These are phyloP conservation scores for Chloris gayana DNA, from an alignment of 176 grass and related monocot genomes.

Conservation along the genomic window DNA sequence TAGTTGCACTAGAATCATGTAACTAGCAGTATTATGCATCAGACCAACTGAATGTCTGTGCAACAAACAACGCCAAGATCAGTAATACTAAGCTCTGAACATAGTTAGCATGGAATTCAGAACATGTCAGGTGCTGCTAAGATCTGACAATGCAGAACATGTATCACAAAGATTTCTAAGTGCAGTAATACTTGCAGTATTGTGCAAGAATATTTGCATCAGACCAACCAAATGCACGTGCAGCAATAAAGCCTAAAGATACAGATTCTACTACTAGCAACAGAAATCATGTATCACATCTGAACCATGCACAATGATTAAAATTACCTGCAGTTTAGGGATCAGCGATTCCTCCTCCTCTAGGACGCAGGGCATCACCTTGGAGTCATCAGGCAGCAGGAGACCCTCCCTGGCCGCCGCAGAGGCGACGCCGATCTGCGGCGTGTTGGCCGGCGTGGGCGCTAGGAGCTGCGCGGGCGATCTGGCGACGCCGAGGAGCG, in stretches of 20 bases:
- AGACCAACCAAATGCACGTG: not conserved
- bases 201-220: no score
- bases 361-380: conserved; percentile 35
- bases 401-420: not conserved
- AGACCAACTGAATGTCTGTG: no score
- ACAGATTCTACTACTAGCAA: not conserved
- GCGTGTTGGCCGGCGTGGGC: conserved; percentile 77
- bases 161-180: no score
- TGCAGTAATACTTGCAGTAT: no score
- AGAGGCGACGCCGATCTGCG: conserved; percentile 31
- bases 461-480: conserved; percentile 74
- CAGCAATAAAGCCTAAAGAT: not conserved
- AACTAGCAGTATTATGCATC: no score
- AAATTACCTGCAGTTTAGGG: conserved; percentile 53
- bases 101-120: not conserved
- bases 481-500: conserved; percentile 45
- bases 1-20: no score
- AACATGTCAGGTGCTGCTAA: not conserved
- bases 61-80: not conserved
- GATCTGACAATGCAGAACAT: not conserved
- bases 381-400: not conserved
- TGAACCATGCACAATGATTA: not conserved
- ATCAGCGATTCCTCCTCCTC: conserved; percentile 44
- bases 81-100: not conserved
- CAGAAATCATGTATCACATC: not conserved